These are phyloP conservation scores for Phoma sp. DNA, from an alignment of 2,329 filamentous ascomycete species.

Conservation along the genomic window DNA sequence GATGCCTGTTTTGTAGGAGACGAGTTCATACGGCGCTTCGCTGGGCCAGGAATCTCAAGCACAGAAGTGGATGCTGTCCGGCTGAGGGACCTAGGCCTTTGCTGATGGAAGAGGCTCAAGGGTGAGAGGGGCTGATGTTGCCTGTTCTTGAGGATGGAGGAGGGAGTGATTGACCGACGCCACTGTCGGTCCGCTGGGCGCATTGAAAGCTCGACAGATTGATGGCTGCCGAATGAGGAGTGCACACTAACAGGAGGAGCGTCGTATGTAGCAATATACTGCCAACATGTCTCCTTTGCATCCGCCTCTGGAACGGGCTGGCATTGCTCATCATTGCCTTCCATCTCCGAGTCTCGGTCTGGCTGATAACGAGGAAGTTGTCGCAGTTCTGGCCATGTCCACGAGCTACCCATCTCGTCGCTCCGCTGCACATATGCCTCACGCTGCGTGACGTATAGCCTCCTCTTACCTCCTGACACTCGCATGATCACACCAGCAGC, in stretches of 20 bases:
- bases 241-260: slow-evolving; percentile 56
- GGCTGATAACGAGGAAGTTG: slow-evolving; percentile 66
- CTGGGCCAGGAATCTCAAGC: slow-evolving; percentile 30
- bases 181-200: slow-evolving; percentile 45
- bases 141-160: slow-evolving; percentile 41
- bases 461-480: slow-evolving; percentile 64
- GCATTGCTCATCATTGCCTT: slow-evolving; percentile 47
- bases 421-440: slow-evolving; percentile 75
- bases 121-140: slow-evolving; percentile 46
- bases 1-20: slow-evolving; percentile 42
- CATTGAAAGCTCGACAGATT: slow-evolving; percentile 42
- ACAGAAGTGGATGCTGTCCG: slow-evolving; percentile 41
- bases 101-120: slow-evolving; percentile 42
- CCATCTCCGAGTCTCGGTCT: slow-evolving; percentile 48
- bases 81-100: slow-evolving; percentile 34
- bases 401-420: slow-evolving; percentile 58
- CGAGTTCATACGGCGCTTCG: slow-evolving; percentile 42
- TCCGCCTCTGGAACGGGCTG: slow-evolving; percentile 64
- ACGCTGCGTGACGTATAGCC: slow-evolving; percentile 78
- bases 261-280: slow-evolving; percentile 71
- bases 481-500: slow-evolving; percentile 77
- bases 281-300: slow-evolving; percentile 71
- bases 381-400: slow-evolving; percentile 75
- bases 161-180: slow-evolving; percentile 46
- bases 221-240: slow-evolving; percentile 54